Conservation (phyloP, 2,329 filamentous ascomycete species). For the Chalaropsis thielavioides region DNA sequence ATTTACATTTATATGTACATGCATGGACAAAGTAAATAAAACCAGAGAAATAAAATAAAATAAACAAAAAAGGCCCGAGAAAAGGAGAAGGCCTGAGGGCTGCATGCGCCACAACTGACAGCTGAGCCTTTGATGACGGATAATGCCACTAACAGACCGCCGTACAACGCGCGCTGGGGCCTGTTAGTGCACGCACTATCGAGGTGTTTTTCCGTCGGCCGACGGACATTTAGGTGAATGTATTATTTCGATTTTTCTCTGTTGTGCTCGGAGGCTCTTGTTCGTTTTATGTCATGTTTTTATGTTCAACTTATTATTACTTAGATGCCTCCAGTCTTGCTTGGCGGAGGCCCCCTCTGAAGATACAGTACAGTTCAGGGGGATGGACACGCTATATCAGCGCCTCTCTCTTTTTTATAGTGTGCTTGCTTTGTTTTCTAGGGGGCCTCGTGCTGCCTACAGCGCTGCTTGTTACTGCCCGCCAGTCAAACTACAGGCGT, state of each 20-base stretch:
- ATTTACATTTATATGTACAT: background rate
- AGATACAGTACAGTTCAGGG: background rate
- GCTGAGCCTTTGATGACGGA: background rate
- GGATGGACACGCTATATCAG: background rate
- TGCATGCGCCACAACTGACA: constrained; percentile 6
- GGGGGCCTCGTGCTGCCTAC: background rate
- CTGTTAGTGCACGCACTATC: background rate
- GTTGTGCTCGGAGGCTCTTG: background rate
- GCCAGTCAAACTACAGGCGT: no score
- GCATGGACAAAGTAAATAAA: background rate
- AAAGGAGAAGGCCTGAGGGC: background rate
- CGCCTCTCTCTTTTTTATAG: background rate
- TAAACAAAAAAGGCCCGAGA: background rate
- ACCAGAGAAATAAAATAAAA: background rate
- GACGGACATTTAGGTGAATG: no score
- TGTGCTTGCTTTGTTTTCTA: background rate
- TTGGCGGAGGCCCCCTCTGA: background rate
- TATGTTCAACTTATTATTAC: background rate
- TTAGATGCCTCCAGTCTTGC: no score
- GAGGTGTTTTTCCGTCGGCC: no score
- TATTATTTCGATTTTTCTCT: background rate
- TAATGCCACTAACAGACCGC: background rate
- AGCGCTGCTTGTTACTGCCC: no score
- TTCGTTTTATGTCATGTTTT: background rate
- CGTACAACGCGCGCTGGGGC: background rate